Evolutionary conservation across 2,329 filamentous ascomycete genomes (phyloP), one percentile per base, ranked within the genome.

Genomic region (Beauveria sp.): DNA sequence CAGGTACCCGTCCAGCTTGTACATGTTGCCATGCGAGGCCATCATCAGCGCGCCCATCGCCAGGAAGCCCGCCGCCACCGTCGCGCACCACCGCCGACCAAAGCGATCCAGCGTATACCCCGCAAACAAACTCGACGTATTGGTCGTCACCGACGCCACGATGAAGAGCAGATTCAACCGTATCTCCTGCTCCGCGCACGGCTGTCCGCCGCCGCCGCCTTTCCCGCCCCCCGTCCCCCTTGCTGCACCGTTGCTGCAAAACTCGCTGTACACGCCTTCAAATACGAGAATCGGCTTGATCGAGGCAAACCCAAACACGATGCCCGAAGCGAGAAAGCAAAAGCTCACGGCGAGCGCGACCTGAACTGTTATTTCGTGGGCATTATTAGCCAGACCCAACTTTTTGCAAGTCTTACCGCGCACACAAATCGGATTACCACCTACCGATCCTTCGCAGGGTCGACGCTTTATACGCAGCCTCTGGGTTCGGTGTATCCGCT

Each of bases 131-230:
- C 93, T 92, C 46, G 87, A 90, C 14, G 96, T 88, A 69, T 96
- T 96, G 45, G 92, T 96, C 7, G 85, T 89, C 10, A 96, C 91
- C 16, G 91, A 92, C 14, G 92, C 92, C 46, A 92, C 83, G 6
- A 91, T 96, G 79, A 96, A 96, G 90, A 96, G 96, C 66, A 96
- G 78, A 72, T 96, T 96, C 62, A 96, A 81, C 63, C 80, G 81
- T 59, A 86, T 83, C 62, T 74, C 72, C 49, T 72, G 70, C 69
- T 85, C 83, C 62, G 79, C 75, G 70, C 74, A 83, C n/a, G 72
- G 22, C 63, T 63, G 50, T 65, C 42, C 9, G 20, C 24, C 14
- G 8, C 40, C 76, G 68, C 68, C n/a, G 69, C 65, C 2, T 68
- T 62, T 5, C 62, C 57, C 34, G 7, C 62, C 58, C 7, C 2